Evolutionary conservation across 441 rosid genomes (phyloP).

Genomic region (Erodium moschatum): DNA sequence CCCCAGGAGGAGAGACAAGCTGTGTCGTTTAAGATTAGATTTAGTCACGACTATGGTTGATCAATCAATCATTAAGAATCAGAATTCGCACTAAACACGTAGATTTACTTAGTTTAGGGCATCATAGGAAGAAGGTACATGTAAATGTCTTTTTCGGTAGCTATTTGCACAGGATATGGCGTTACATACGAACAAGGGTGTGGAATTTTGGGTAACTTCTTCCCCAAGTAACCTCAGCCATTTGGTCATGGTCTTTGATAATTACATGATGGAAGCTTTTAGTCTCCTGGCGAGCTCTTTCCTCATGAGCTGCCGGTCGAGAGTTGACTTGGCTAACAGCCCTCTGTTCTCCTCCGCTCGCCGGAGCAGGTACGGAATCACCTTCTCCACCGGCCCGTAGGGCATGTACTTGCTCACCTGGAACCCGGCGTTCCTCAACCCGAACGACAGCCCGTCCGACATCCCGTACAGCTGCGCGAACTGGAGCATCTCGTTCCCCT

Average conservation of each 20-base stretch:
- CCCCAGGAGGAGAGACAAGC: background rate
- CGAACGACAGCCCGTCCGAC: conserved; percentile 67
- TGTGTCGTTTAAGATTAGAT: background rate
- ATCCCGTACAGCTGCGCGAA: conserved; percentile 89
- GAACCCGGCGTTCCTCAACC: conserved; percentile 72
- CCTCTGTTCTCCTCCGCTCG: conserved; percentile 92
- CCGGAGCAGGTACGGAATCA: conserved; percentile 70
- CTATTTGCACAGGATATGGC: no score
- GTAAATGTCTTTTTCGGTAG: no score
- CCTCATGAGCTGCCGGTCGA: conserved; percentile 62
- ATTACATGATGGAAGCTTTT: conserved; percentile 24
- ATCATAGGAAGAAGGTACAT: no score
- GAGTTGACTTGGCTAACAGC: conserved; percentile 45
- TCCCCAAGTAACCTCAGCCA: background rate
- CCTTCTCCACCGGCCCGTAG: conserved; percentile 57
- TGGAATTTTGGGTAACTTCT: background rate
- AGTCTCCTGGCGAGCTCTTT: conserved; percentile 48
- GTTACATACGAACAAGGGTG: background rate
- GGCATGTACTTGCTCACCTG: conserved; percentile 85
- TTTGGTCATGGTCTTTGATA: background rate
- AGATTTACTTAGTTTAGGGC: no score
- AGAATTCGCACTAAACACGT: no score
- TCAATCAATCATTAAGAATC: no score
- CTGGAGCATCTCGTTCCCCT: conserved; percentile 41
- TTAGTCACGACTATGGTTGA: background rate